These are phyloP conservation scores for Gossypium schwendimanii DNA, from an alignment of 441 rosid genomes.

Conservation along the genomic window DNA sequence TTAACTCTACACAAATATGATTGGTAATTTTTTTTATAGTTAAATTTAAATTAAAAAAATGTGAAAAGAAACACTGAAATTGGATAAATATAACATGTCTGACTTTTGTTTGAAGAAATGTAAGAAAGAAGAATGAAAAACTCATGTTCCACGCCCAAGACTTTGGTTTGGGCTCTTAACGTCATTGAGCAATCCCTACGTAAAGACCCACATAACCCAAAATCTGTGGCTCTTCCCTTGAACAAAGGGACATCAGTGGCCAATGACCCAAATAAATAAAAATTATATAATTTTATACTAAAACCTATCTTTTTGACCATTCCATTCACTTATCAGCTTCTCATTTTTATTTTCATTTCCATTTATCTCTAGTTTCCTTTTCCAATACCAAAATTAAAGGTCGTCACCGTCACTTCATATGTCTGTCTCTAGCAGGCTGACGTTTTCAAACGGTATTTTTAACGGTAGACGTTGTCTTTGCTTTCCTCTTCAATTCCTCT, in stretches of 20 bases:
- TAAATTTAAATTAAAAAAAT: too few relatives aligned
- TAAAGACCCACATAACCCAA: not conserved
- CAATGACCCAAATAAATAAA: not conserved
- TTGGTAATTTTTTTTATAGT: too few relatives aligned
- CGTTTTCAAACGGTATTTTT: slow-evolving; percentile 2
- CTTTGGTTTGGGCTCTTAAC: not conserved
- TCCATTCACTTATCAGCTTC: not conserved
- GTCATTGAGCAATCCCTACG: not conserved
- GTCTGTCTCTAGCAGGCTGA: not conserved
- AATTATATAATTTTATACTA: not conserved
- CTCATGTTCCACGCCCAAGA: not conserved
- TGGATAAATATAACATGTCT: too few relatives aligned
- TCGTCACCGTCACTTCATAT: slow-evolving; percentile 2
- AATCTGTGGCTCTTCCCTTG: not conserved
- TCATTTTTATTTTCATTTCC: not conserved
- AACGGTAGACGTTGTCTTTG: not conserved
- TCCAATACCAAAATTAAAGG: not conserved
- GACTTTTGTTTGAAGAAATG: too few relatives aligned
- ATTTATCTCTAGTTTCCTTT: not conserved
- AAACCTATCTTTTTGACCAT: not conserved
- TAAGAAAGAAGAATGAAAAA: too few relatives aligned
- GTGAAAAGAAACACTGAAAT: too few relatives aligned
- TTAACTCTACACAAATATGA: too few relatives aligned
- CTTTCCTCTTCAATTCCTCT: not conserved
- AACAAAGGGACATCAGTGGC: not conserved